These are phyloP conservation scores for Metschnikowia gruessii DNA, from an alignment of 805 yeast species.

Conservation along the genomic window DNA sequence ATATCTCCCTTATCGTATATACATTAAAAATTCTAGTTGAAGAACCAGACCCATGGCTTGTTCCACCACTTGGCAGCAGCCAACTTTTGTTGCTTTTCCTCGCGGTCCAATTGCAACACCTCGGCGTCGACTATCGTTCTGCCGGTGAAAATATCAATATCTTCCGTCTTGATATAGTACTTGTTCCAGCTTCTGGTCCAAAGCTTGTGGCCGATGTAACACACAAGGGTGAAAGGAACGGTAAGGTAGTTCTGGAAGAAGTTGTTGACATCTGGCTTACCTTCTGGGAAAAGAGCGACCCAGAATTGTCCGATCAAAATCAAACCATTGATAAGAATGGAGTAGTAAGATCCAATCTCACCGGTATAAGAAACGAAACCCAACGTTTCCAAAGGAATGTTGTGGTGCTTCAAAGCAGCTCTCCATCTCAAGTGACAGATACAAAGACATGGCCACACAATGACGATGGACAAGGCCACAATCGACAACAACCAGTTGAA, in stretches of 20 bases:
- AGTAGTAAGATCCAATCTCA: slow-evolving; percentile 37
- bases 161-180: slow-evolving; percentile 20
- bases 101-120: slow-evolving; percentile 24
- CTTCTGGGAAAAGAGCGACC: slow-evolving; percentile 41
- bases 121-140: slow-evolving; percentile 27
- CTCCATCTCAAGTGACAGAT: slow-evolving; percentile 31
- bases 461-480: slow-evolving; percentile 27
- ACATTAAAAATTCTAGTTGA: slow-evolving; percentile 9
- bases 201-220: slow-evolving; percentile 26
- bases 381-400: slow-evolving; percentile 23
- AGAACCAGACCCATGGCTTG: slow-evolving; percentile 21
- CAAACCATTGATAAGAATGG: slow-evolving; percentile 29
- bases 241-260: slow-evolving; percentile 30
- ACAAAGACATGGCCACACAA: slow-evolving; percentile 27
- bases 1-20: too few species aligned
- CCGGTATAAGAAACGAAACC: slow-evolving; percentile 39
- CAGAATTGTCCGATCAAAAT: slow-evolving; percentile 43
- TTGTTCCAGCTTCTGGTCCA: slow-evolving; percentile 24
- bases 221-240: slow-evolving; percentile 23
- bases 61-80: slow-evolving; percentile 18
- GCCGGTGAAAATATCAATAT: slow-evolving; percentile 23
- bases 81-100: slow-evolving; percentile 20
- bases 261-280: slow-evolving; percentile 26
- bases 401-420: slow-evolving; percentile 26
- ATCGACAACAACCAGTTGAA: slow-evolving; percentile 32